Evolutionary conservation across 129 eudicot species (phyloP).

Genomic region (Escallonia rubra): DNA sequence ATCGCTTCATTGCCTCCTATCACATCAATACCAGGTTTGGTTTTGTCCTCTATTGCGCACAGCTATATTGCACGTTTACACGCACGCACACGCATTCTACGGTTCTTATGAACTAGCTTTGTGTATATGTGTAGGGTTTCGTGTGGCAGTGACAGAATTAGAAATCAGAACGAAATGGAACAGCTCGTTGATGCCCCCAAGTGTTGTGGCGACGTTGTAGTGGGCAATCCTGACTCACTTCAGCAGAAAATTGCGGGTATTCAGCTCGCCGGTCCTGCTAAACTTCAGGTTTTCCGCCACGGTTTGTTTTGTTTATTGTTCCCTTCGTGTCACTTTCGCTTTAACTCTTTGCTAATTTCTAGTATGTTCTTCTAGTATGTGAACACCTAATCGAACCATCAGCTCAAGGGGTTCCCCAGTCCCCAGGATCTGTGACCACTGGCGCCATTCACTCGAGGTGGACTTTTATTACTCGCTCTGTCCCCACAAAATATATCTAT

Average conservation of each 20-base stretch:
- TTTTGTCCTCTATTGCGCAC: too few species aligned
- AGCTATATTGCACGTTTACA: too few species aligned
- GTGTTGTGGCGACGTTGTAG: constrained; percentile 18
- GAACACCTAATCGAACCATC: too few species aligned
- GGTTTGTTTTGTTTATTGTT: background rate
- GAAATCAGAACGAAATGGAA: constrained; percentile 31
- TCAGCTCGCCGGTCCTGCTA: constrained; percentile 56
- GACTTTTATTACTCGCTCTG: too few species aligned
- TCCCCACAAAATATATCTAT: too few species aligned
- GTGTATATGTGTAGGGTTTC: constrained; percentile 26
- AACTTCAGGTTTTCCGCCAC: constrained; percentile 53
- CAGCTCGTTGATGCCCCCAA: background rate
- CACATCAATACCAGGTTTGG: constrained; percentile 32
- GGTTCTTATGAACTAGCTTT: background rate
- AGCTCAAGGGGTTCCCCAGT: too few species aligned
- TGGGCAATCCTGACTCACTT: constrained; percentile 49
- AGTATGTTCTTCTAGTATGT: too few species aligned
- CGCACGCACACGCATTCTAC: background rate
- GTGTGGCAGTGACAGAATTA: constrained; percentile 20
- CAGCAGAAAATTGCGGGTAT: constrained; percentile 48
- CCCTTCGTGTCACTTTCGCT: too few species aligned
- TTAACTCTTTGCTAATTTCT: too few species aligned
- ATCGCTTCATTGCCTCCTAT: background rate
- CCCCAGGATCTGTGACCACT: too few species aligned
- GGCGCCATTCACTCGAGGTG: too few species aligned